Base-by-base conservation (phyloP, 495 filamentous ascomycete species). In the Hyphodiscus hymeniophilus region DNA sequence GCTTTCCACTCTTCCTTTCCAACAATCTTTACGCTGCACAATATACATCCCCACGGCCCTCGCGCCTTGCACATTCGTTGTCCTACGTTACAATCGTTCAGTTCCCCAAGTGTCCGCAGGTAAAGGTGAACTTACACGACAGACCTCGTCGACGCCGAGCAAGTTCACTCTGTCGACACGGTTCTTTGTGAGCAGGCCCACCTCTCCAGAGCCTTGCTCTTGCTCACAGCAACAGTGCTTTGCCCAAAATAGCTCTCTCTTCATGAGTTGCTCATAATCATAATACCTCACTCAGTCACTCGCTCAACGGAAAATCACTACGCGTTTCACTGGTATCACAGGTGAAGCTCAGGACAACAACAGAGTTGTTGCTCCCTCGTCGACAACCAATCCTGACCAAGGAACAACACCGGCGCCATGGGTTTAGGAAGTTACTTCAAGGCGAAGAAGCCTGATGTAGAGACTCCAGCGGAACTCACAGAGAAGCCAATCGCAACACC, bases 361-460 rank as follows among this genome's bases (percentile, higher is more conserved):
- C 45, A 41, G 34, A 44, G 44, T 42, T 49, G 23, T 52, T 40
- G 49, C 54, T 48, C 32, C 48, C 48, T 41, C 42, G 31, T 42
- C 35, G 28, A 45, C 46, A 21, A 24, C n/a, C 34, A 12, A 35
- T 31, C 41, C 43, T 38, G 24, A 47, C n/a, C 47, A 41, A 50
- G 38, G 30, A 57, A 52, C 30, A 46, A 50, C 26, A 52, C 38
- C 55, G 47, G 48, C 48, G 58, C 51, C 33, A 84, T 84, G 81
- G 80, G 79, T 23, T 50, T 84, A 38, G 68, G 62, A 38, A 74
- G 62, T 57, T 83, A 82, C 49, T 82, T 84, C 70, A 80, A 74
- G 62, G 66, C 70, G 8, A 63, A 70, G 38, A 69, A 71, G 64
- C 66, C 69, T 0, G 58, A 60, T 23, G 58, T 61, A 26, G 38